Conservation (phyloP, 2,329 filamentous ascomycete species). For the Clonostachys byssicola region DNA sequence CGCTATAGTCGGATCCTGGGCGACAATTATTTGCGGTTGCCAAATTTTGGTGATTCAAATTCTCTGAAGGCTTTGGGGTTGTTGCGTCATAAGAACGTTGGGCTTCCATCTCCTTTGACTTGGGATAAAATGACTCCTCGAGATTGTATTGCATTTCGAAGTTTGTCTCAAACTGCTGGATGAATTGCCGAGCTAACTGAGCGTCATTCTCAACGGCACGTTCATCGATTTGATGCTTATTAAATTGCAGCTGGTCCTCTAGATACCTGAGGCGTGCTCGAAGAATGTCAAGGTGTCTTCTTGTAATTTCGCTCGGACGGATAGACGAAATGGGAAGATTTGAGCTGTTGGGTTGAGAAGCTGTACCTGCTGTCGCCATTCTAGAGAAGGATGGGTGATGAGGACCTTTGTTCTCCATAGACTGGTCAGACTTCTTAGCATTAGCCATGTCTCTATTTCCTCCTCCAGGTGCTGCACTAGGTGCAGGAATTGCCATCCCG, state of each 20-base stretch:
- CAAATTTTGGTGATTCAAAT: slow-evolving; percentile 2
- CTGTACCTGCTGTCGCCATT: neutral
- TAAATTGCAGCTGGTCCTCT: slow-evolving; percentile 56
- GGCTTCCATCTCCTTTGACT: slow-evolving; percentile 13
- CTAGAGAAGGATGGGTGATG: neutral
- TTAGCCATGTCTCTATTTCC: neutral
- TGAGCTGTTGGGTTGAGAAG: neutral
- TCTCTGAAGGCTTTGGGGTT: neutral
- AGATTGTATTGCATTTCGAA: slow-evolving; percentile 36
- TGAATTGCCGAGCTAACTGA: slow-evolving; percentile 34
- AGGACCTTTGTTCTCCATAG: neutral
- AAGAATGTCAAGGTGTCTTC: slow-evolving; percentile 49
- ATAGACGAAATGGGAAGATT: slow-evolving; percentile 53
- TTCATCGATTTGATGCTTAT: slow-evolving; percentile 59
- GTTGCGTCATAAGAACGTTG: neutral
- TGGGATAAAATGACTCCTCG: slow-evolving; percentile 38
- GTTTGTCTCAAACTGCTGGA: slow-evolving; percentile 44
- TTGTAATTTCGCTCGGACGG: slow-evolving; percentile 55
- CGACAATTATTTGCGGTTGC: slow-evolving; percentile 4
- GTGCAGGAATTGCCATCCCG: neutral
- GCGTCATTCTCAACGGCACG: slow-evolving; percentile 40
- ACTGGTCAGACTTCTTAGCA: neutral
- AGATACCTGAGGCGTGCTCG: slow-evolving; percentile 48
- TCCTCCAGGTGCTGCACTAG: neutral
- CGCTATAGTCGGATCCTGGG: neutral